Evolutionary conservation across 805 yeast genomes (phyloP).

Genomic region (Lipomyces oligophaga): DNA sequence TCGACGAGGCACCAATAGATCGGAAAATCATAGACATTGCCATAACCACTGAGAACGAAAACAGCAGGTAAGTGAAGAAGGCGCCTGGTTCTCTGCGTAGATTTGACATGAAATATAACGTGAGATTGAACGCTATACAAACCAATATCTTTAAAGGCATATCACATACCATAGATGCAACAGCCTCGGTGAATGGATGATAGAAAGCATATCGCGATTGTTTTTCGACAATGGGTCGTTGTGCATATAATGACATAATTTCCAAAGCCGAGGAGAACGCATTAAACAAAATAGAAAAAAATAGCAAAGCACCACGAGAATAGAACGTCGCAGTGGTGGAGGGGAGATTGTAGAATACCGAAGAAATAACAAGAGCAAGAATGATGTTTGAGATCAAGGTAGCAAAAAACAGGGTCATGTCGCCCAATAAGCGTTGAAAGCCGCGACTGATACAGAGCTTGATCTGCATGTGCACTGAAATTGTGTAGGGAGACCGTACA

Average conservation of each 20-base stretch:
- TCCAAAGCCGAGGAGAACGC: conserved; percentile 48
- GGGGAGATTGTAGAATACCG: conserved; percentile 55
- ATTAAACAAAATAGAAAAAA: conserved; percentile 42
- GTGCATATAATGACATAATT: conserved; percentile 44
- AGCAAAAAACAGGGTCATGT: conserved; percentile 49
- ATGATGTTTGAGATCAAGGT: conserved; percentile 47
- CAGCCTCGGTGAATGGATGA: conserved; percentile 69
- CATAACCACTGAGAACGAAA: conserved; percentile 45
- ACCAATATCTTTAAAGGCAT: conserved; percentile 57
- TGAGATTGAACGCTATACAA: conserved; percentile 45
- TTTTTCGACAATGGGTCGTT: conserved; percentile 60
- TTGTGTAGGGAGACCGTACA: conserved; percentile 43
- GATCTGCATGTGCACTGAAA: conserved; percentile 49
- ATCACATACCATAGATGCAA: conserved; percentile 57
- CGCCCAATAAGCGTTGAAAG: conserved; percentile 53
- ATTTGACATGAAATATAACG: conserved; percentile 56
- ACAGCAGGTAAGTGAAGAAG: conserved; percentile 51
- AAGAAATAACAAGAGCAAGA: conserved; percentile 61
- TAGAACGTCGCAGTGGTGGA: conserved; percentile 54
- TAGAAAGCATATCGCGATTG: conserved; percentile 70
- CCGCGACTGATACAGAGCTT: conserved; percentile 30
- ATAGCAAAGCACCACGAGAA: conserved; percentile 59
- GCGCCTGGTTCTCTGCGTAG: conserved; percentile 49
- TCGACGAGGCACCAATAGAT: conserved; percentile 49
- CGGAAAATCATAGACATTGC: conserved; percentile 53